phyloP scores from a whole-genome alignment of 2,329 filamentous ascomycete species.

The Fusarium haematococcum region DNA sequence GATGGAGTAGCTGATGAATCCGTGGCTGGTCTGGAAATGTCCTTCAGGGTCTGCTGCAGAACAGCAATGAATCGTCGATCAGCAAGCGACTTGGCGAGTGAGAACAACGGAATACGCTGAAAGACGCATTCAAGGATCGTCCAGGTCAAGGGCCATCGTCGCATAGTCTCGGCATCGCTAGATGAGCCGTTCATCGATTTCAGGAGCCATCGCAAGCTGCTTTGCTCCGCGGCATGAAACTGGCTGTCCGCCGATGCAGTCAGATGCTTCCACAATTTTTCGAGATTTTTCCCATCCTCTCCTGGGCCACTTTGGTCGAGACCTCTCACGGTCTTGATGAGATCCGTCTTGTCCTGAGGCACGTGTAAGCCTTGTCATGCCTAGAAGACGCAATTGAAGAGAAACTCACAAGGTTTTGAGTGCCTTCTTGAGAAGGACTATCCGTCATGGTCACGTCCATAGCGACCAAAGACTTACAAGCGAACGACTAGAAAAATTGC shows the following conservation, averaged over 20 bases:
- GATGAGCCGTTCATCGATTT: conserved; percentile 67
- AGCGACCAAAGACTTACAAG: conserved; percentile 6
- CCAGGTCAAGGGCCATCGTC: conserved; percentile 70
- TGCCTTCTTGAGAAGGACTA: neutral
- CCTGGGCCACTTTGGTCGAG: conserved; percentile 65
- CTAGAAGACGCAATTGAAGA: neutral
- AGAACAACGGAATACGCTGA: conserved; percentile 74
- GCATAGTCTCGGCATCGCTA: conserved; percentile 62
- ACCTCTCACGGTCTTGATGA: conserved; percentile 65
- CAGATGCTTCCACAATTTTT: conserved; percentile 62
- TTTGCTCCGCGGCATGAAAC: conserved; percentile 67
- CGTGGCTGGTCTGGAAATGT: conserved; percentile 57
- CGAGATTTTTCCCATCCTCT: conserved; percentile 59
- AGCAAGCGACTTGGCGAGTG: conserved; percentile 76
- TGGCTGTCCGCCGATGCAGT: conserved; percentile 54
- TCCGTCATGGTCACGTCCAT: conserved; percentile 43
- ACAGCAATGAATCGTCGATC: conserved; percentile 76
- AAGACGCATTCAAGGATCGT: conserved; percentile 71
- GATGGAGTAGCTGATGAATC: conserved; percentile 45
- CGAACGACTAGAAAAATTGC: conserved; percentile 14
- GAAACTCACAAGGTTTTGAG: conserved; percentile 30
- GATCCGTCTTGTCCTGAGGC: conserved; percentile 49
- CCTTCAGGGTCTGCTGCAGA: conserved; percentile 73
- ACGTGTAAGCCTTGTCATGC: conserved; percentile 35
- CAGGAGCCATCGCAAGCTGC: conserved; percentile 71